Base-by-base conservation (phyloP, 106 monocot genomes). In the Triglochin maritima region DNA sequence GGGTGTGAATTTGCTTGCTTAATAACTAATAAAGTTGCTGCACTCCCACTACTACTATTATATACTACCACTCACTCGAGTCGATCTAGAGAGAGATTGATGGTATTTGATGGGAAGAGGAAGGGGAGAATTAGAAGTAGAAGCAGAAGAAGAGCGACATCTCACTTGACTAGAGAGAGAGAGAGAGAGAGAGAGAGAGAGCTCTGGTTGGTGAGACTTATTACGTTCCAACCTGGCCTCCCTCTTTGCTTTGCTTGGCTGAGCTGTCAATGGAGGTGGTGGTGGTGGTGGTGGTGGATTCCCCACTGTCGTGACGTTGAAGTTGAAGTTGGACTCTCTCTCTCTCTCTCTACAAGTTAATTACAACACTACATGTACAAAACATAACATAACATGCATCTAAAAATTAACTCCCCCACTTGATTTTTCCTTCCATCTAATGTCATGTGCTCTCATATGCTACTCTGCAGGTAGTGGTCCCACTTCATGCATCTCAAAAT, bases 271-370 rank as follows among this genome's bases (percentile, higher is more conserved):
- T 12, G 42, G 15, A 46, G 0, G 17, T 49, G 9, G 7, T 65
- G 65, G 44, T 42, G 50, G 65, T 50, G 49, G 65, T 8, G 4
- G 13, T 29, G 13, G 44, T 65, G 65, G 17, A 16, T 17, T 50
- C 65, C 50, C 41, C 65, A 49, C 17, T 65, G 50, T 65, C 65
- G 48, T 65, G 65, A 65, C 17, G 65, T 65, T 65, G 65, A 51
- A 65, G 50, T 52, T 11, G 9, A 52, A 8, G 52, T 52, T 52
- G 52, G 9, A 6, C 52, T 50, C 65, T 65, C 7, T 50, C 16
- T 49, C 48, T 49, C 16, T 49, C 64, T 17, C 15, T 13, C 0
- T 49, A 11, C 52, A 11, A 11, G 7, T 7, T 52, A 8, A 8
- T 52, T 8, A 52, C 11, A n/a, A n/a, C n/a, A n/a, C n/a, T n/a